These are phyloP conservation scores for Pilaira anomala DNA, from an alignment of 192 early-diverging fungal species.

Conservation along the genomic window DNA sequence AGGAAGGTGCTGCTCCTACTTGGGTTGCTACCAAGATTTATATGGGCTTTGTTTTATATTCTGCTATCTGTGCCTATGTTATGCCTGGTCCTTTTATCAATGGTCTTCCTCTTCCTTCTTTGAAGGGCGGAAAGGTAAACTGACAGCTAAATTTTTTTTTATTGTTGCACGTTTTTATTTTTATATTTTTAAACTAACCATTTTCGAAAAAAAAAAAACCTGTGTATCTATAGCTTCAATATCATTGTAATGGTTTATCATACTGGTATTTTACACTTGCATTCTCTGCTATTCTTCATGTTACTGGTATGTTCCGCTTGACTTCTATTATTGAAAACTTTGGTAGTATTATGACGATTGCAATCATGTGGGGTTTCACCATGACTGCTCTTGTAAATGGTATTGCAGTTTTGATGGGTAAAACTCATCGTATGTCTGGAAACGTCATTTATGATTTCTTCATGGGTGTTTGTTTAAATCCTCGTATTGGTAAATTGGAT, in stretches of 20 bases:
- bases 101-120: slow-evolving; percentile 66
- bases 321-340: slow-evolving; percentile 54
- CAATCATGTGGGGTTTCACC: slow-evolving; percentile 48
- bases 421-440: slow-evolving; percentile 54
- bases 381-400: slow-evolving; percentile 41
- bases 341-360: slow-evolving; percentile 53
- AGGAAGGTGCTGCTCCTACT: slow-evolving; percentile 54
- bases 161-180: not conserved
- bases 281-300: slow-evolving; percentile 43
- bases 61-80: slow-evolving; percentile 54
- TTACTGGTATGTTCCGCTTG: slow-evolving; percentile 42
- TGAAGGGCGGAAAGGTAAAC: slow-evolving; percentile 46
- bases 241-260: slow-evolving; percentile 52
- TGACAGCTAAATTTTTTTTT: too few relatives aligned
- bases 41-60: slow-evolving; percentile 54
- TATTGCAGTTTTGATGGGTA: slow-evolving; percentile 29
- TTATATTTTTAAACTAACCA: slow-evolving; percentile 20
- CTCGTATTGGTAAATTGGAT: slow-evolving; percentile 43
- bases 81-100: slow-evolving; percentile 67
- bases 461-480: slow-evolving; percentile 47
- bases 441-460: slow-evolving; percentile 47
- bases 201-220: too few relatives aligned
- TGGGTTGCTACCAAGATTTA: slow-evolving; percentile 55
- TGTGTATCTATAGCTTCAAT: slow-evolving; percentile 41
- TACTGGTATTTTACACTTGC: slow-evolving; percentile 48